Percentiles rank a stretch among this genome's conserved stretches.
phyloP scores from a whole-genome alignment of 768 basidiomycete genomes.

The Auriscalpium microsporum region DNA sequence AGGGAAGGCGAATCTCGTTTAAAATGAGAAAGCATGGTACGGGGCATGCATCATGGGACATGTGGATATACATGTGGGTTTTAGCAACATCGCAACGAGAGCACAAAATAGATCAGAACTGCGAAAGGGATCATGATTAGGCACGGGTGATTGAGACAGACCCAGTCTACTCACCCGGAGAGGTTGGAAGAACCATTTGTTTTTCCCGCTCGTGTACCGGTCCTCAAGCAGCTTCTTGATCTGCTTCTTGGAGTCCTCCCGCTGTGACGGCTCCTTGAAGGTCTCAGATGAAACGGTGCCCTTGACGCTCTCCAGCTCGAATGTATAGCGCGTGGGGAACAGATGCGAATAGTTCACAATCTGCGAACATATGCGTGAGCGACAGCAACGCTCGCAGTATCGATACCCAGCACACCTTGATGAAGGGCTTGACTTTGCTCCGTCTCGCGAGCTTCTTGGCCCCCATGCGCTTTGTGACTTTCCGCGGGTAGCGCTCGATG shows the following conservation, averaged over 20 bases:
- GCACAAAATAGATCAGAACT: conserved; percentile 28
- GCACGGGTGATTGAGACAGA: too few relatives aligned
- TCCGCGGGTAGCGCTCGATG: conserved; percentile 95
- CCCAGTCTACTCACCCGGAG: conserved; percentile 51
- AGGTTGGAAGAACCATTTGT: conserved; percentile 94
- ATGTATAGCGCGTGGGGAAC: conserved; percentile 97
- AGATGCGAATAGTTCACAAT: conserved; percentile 97
- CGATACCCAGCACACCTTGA: conserved; percentile 63
- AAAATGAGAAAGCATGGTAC: conserved; percentile 1
- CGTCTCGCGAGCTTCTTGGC: conserved; percentile 87
- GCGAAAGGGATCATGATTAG: not conserved
- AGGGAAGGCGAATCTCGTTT: not conserved
- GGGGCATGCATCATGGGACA: conserved; percentile 22
- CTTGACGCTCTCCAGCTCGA: conserved; percentile 94
- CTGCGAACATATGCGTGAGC: conserved; percentile 29
- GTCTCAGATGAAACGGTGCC: conserved; percentile 76
- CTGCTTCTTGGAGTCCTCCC: conserved; percentile 90
- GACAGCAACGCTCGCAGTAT: not conserved
- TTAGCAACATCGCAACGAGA: conserved; percentile 19
- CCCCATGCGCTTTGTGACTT: conserved; percentile 97
- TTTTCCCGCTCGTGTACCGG: conserved; percentile 87
- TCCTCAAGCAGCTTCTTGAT: conserved; percentile 97
- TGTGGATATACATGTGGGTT: conserved; percentile 33
- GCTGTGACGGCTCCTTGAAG: conserved; percentile 95
- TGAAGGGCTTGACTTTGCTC: conserved; percentile 99